Conservation (phyloP, 768 basidiomycete genomes). For the Cystobasidium ongulense region DNA sequence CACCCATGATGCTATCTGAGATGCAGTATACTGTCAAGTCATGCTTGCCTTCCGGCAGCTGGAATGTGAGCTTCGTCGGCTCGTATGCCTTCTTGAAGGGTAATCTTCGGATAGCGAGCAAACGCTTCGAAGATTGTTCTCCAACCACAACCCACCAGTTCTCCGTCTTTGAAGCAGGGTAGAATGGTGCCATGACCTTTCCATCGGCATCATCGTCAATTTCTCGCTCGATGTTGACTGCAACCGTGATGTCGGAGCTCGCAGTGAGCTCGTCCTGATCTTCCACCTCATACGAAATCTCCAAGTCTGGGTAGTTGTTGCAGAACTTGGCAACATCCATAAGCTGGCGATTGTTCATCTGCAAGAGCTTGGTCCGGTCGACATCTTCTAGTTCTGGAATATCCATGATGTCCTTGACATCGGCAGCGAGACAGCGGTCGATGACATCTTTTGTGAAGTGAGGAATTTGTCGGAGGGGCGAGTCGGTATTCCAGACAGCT, state of each 20-base stretch:
- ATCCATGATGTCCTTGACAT: constrained; percentile 85
- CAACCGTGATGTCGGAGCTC: constrained; percentile 69
- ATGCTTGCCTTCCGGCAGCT: constrained; percentile 73
- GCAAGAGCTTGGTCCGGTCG: constrained; percentile 66
- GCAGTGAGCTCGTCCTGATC: constrained; percentile 75
- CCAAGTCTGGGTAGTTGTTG: constrained; percentile 78
- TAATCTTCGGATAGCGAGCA: constrained; percentile 80
- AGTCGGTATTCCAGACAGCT: constrained; percentile 94
- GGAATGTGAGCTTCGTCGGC: constrained; percentile 77
- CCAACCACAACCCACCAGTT: constrained; percentile 98
- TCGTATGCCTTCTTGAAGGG: constrained; percentile 57
- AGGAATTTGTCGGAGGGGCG: constrained; percentile 88
- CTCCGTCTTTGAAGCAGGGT: constrained; percentile 78
- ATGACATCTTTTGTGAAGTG: constrained; percentile 89
- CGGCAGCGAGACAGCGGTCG: constrained; percentile 70
- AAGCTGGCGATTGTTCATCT: constrained; percentile 81
- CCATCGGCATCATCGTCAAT: constrained; percentile 73
- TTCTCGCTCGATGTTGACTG: constrained; percentile 71
- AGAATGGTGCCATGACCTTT: constrained; percentile 84
- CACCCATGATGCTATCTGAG: constrained; percentile 82
- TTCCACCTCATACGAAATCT: constrained; percentile 76
- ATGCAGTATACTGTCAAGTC: constrained; percentile 78
- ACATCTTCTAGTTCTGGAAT: constrained; percentile 98
- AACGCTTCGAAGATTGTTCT: constrained; percentile 56
- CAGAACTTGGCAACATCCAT: constrained; percentile 89